These are phyloP conservation scores for Xanthoconium separans DNA, from an alignment of 1,284 basidiomycete genomes.

Conservation along the genomic window DNA sequence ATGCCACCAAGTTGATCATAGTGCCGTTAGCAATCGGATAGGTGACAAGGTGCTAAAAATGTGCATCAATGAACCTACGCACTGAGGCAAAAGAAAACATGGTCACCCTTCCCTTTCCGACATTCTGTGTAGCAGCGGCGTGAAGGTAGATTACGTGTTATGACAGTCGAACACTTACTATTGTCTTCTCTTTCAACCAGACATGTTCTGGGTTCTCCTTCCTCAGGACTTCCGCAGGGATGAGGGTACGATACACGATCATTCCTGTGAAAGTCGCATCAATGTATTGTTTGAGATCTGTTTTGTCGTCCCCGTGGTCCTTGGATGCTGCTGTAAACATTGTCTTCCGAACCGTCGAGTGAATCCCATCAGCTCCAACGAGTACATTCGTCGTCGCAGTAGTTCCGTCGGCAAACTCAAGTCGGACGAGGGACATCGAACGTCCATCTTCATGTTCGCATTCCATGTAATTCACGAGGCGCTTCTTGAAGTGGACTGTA, in stretches of 20 bases:
- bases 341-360: constrained; percentile 20
- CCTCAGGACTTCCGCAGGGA: not conserved
- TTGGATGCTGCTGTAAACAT: constrained; percentile 18
- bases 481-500: constrained; percentile 20
- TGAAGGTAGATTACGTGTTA: not conserved
- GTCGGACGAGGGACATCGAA: not conserved
- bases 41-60: constrained; percentile 39
- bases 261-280: constrained; percentile 24
- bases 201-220: not conserved
- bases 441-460: not conserved
- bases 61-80: constrained; percentile 6
- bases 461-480: constrained; percentile 17
- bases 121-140: not conserved
- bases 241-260: constrained; percentile 14
- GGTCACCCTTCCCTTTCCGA: constrained; percentile 2
- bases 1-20: constrained; percentile 43
- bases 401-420: constrained; percentile 22
- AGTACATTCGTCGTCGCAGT: constrained; percentile 18
- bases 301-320: not conserved
- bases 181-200: not conserved
- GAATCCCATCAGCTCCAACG: not conserved
- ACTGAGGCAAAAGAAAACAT: not conserved
- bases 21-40: constrained; percentile 44
- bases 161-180: not conserved
- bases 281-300: constrained; percentile 11